Percentiles rank a stretch among this genome's conserved stretches.
Conservation (phyloP, 805 yeast genomes). For the Yamadazyma scolyti region DNA sequence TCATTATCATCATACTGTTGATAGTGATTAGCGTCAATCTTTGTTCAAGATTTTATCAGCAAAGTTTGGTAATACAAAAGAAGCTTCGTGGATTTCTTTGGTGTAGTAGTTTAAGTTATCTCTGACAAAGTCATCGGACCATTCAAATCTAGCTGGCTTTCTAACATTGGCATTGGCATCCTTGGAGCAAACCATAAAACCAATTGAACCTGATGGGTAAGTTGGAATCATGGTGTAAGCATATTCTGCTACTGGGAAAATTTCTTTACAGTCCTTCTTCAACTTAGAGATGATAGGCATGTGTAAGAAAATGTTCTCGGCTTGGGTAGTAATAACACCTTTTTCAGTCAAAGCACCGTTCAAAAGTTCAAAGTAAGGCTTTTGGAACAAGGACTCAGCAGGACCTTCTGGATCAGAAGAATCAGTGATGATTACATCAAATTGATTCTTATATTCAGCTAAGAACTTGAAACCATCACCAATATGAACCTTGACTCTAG, state of each 20-base stretch:
- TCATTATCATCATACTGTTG: too few relatives aligned
- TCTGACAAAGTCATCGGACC: constrained; percentile 58
- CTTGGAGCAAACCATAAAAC: constrained; percentile 95
- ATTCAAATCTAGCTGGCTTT: constrained; percentile 60
- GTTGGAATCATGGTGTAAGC: constrained; percentile 94
- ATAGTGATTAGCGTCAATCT: constrained; percentile 11
- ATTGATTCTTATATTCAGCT: constrained; percentile 75
- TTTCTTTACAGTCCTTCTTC: constrained; percentile 74
- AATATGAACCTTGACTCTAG: constrained; percentile 84
- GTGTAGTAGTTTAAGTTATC: constrained; percentile 78
- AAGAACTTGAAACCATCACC: constrained; percentile 98
- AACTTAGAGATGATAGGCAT: constrained; percentile 77
- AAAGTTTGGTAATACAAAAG: constrained; percentile 90
- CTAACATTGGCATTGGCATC: constrained; percentile 60
- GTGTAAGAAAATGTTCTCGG: constrained; percentile 93
- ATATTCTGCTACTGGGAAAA: constrained; percentile 89
- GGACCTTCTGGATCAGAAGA: constrained; percentile 99
- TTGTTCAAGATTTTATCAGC: constrained; percentile 52
- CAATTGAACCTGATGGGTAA: constrained; percentile 95
- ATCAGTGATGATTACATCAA: constrained; percentile 94
- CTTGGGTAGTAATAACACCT: constrained; percentile 92
- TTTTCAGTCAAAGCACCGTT: constrained; percentile 84
- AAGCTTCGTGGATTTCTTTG: constrained; percentile 77
- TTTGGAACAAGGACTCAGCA: constrained; percentile 89
- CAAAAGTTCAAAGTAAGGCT: constrained; percentile 82